Evolutionary conservation across 2,329 filamentous ascomycete genomes (phyloP), one percentile per base, ranked within the genome.

Genomic region (Exserohilum turcica): DNA sequence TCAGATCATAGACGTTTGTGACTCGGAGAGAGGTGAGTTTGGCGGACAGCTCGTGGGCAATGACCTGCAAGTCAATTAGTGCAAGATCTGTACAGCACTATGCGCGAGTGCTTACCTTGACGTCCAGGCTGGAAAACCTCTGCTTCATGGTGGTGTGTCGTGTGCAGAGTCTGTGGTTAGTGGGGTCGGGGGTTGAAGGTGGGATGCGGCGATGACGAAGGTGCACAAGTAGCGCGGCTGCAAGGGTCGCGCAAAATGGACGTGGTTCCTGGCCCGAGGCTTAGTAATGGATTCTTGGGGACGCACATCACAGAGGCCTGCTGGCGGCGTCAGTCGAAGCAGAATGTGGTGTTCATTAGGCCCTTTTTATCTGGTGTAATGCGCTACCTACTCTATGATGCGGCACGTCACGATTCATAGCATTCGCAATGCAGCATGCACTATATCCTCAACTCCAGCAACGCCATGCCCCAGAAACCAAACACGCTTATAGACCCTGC

Each of bases 1-100:
- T 96, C 54, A 99, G 85, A 74, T 99, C 94, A 79, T 99, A 97
- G 73, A 97, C 88, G 72, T 99, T 99, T 58, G 90, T 86, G 44
- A 97, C 84, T 59, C 94, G 90, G 57, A 97, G 82, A 54, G 86
- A 85, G 53, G 88, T 85, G 48, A 99, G 83, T 60, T 83, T 84
- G 59, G 84, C 80, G 54, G 91, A 88, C 58, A 99, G 89, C 83
- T 99, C 94, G 74, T 96, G 91, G 51, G 92, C 89, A 71, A 97
- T 95, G 76, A 96, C 91, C 91, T 96, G 19, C 69, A 9, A 24
- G 56, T 37, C 38, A 35, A 36, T 61, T 46, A 63, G 53, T 18
- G 8, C 9, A 33, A 13, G 15, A 1, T 10, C 18, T 29, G 9
- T 27, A 1, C 5, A 21, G 24, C 7, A 8, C 3, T 12, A 4